These are phyloP conservation scores for Cordia subcordata DNA, from an alignment of 257 asterid genomes.

Conservation along the genomic window DNA sequence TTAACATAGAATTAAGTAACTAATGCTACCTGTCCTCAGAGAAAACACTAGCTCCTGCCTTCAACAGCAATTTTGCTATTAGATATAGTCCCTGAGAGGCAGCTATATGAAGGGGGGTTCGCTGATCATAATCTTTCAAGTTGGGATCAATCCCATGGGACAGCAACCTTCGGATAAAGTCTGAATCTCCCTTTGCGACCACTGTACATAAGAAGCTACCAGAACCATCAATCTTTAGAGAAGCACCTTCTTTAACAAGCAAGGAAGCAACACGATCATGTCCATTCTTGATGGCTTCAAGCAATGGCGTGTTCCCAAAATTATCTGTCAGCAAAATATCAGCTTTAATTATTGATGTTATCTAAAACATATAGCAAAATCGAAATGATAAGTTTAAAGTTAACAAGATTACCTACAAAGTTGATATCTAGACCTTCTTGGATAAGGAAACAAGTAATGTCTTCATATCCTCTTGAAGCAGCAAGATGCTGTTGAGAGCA, in stretches of 20 bases:
- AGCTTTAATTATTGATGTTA: neutral
- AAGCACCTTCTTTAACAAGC: constrained; percentile 68
- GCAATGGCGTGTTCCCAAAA: constrained; percentile 71
- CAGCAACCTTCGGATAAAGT: constrained; percentile 58
- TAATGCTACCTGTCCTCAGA: constrained; percentile 63
- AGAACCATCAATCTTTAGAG: constrained; percentile 44
- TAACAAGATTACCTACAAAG: constrained; percentile 42
- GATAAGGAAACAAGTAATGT: constrained; percentile 55
- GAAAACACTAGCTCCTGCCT: constrained; percentile 84
- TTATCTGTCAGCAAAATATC: constrained; percentile 39
- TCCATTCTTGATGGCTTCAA: constrained; percentile 77
- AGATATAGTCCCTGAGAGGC: constrained; percentile 67
- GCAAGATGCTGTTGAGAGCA: constrained; percentile 73
- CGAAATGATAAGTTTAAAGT: neutral
- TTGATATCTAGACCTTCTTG: constrained; percentile 65
- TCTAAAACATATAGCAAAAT: neutral
- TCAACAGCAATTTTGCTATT: constrained; percentile 76
- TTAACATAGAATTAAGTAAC: neutral
- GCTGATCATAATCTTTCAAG: constrained; percentile 61
- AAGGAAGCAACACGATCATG: constrained; percentile 64
- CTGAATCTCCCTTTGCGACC: constrained; percentile 75
- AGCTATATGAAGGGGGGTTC: constrained; percentile 86
- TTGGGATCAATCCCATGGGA: constrained; percentile 72
- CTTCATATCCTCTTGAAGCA: constrained; percentile 82
- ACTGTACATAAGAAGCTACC: constrained; percentile 70